Evolutionary conservation across 2,329 filamentous ascomycete genomes (phyloP).

Genomic region (Cladosporium sp.): DNA sequence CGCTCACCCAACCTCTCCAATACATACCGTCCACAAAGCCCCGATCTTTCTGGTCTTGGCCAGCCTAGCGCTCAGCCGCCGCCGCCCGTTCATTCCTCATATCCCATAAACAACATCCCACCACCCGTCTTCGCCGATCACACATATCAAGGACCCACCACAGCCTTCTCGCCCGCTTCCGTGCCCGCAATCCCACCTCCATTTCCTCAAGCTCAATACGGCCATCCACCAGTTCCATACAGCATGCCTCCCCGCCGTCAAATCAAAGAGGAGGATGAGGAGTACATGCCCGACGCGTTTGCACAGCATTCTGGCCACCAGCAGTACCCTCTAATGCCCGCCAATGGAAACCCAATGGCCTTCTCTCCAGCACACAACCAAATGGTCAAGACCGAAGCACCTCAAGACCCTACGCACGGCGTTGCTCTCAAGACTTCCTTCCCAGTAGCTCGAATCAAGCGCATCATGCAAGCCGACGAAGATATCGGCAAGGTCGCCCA

Average conservation of each 20-base stretch:
- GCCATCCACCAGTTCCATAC: conserved; percentile 4
- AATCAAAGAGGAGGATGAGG: conserved; percentile 28
- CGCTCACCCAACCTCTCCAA: conserved; percentile 45
- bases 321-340: conserved; percentile 15
- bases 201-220: conserved; percentile 15
- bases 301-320: conserved; percentile 12
- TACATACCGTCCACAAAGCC: conserved; percentile 37
- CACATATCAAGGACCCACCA: conserved; percentile 6
- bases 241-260: conserved; percentile 22
- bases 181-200: conserved; percentile 15
- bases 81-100: conserved; percentile 13
- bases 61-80: conserved; percentile 17
- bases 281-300: conserved; percentile 27
- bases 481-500: conserved; percentile 98
- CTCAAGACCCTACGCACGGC: conserved; percentile 35
- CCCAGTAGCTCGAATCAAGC: conserved; percentile 93
- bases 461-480: conserved; percentile 98
- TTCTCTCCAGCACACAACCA: conserved; percentile 13
- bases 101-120: conserved; percentile 12
- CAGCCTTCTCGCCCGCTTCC: conserved; percentile 4
- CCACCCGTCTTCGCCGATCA: conserved; percentile 9
- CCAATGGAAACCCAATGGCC: conserved; percentile 10
- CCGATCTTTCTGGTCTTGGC: conserved; percentile 31
- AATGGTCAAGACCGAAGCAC: conserved; percentile 17
- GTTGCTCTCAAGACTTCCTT: conserved; percentile 90